Conservation (phyloP, 2,329 filamentous ascomycete species). For the Colletotrichum truncatum region DNA sequence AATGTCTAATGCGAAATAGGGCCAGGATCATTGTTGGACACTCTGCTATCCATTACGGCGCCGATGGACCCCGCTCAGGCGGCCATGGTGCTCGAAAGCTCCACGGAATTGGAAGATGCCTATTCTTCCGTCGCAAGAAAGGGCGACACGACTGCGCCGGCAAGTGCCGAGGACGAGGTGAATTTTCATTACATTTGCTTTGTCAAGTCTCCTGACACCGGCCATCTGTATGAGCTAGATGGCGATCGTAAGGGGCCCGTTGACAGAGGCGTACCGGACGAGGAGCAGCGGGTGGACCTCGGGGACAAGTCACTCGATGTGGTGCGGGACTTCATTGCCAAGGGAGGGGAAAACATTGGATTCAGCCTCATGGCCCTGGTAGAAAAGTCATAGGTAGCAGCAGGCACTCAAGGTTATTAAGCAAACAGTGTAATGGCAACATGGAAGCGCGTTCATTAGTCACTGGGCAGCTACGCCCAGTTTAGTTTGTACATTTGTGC, state of each 20-base stretch:
- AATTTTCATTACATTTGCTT: conserved; percentile 80
- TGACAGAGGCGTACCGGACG: conserved; percentile 51
- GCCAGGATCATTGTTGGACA: conserved; percentile 47
- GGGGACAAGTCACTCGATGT: conserved; percentile 68
- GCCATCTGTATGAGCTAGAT: conserved; percentile 73
- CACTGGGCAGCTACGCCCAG: neutral
- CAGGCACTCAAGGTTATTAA: neutral
- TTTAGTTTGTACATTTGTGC: neutral
- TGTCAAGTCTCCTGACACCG: conserved; percentile 63
- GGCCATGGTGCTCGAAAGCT: conserved; percentile 71
- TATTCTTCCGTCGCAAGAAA: conserved; percentile 68
- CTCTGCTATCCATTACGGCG: conserved; percentile 69
- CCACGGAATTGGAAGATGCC: conserved; percentile 69
- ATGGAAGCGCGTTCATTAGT: neutral
- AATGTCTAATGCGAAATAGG: neutral
- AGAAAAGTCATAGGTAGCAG: conserved; percentile 8
- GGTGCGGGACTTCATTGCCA: conserved; percentile 44
- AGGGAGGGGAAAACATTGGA: conserved; percentile 36
- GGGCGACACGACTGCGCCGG: conserved; percentile 71
- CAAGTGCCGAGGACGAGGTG: conserved; percentile 66
- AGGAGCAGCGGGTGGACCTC: conserved; percentile 55
- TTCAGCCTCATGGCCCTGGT: conserved; percentile 43
- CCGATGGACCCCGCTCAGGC: conserved; percentile 63
- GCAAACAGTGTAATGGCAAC: too few species aligned
- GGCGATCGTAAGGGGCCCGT: conserved; percentile 73